Percentiles rank a stretch among this genome's conserved stretches.
These are phyloP conservation scores for Aspergillus ochraceus DNA, from an alignment of 2,329 filamentous ascomycete genomes.

Conservation along the genomic window DNA sequence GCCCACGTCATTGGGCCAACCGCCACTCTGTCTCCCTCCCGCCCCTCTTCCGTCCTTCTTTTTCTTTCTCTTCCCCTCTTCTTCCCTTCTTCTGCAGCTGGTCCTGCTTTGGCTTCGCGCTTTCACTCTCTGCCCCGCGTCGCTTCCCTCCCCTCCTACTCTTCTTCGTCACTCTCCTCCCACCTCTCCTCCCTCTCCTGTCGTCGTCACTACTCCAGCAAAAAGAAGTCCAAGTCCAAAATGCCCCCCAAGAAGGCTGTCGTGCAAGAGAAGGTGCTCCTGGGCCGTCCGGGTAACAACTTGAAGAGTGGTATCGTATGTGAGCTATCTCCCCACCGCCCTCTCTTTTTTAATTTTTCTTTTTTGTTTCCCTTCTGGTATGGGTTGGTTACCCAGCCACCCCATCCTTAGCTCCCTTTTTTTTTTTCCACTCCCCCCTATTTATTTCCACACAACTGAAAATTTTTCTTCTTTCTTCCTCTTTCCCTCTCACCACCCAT, in stretches of 20 bases:
- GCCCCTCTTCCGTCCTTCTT: constrained; percentile 30
- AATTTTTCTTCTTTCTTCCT: constrained; percentile 1
- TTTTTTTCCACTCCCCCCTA: constrained; percentile 19
- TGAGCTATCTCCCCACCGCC: constrained; percentile 53
- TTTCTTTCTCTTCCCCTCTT: constrained; percentile 58
- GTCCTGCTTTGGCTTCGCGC: constrained; percentile 55
- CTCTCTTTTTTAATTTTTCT: constrained; percentile 17
- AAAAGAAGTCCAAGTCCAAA: constrained; percentile 58
- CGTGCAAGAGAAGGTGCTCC: constrained; percentile 91
- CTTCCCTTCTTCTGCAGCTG: constrained; percentile 61
- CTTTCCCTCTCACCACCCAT: constrained; percentile 7
- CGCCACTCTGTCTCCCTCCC: constrained; percentile 14
- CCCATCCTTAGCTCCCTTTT: constrained; percentile 22
- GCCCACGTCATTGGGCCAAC: constrained; percentile 1
- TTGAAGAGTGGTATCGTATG: constrained; percentile 97
- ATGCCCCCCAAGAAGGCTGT: constrained; percentile 96
- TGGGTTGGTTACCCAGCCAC: not conserved
- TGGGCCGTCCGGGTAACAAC: constrained; percentile 96
- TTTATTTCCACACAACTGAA: constrained; percentile 1
- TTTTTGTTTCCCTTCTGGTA: constrained; percentile 3
- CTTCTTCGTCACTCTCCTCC: constrained; percentile 47
- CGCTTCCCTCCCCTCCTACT: constrained; percentile 40
- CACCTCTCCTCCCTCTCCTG: constrained; percentile 47
- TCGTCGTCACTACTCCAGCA: constrained; percentile 55
- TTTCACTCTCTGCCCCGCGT: constrained; percentile 23